These are phyloP conservation scores for Spathaspora boniae DNA, from an alignment of 805 yeast species.

Conservation along the genomic window DNA sequence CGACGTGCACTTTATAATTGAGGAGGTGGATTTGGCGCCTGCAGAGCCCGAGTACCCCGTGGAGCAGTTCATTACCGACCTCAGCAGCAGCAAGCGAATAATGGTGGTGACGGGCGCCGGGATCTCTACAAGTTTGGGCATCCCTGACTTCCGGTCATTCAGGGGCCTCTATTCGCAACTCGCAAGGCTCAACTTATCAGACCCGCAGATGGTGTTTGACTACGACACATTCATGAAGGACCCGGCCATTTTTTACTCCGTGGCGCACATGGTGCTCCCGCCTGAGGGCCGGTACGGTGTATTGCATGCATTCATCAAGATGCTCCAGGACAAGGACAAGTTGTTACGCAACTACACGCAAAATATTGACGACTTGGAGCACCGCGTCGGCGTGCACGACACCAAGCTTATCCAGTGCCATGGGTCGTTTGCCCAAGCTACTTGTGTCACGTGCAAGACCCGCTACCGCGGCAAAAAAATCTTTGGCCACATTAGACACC, in stretches of 20 bases:
- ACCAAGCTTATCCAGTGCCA: slow-evolving; percentile 84
- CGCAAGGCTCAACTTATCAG: slow-evolving; percentile 64
- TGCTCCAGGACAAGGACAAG: slow-evolving; percentile 72
- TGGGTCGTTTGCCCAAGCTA: slow-evolving; percentile 87
- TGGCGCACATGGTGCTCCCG: slow-evolving; percentile 82
- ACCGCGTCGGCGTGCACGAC: slow-evolving; percentile 66
- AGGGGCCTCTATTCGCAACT: slow-evolving; percentile 77
- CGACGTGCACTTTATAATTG: slow-evolving; percentile 9
- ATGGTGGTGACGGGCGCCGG: slow-evolving; percentile 91
- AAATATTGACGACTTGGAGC: slow-evolving; percentile 84
- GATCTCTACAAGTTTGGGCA: slow-evolving; percentile 83
- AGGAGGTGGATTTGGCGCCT: too few relatives aligned
- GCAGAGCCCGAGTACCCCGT: too few relatives aligned
- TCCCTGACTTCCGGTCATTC: slow-evolving; percentile 90
- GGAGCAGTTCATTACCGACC: slow-evolving; percentile 13
- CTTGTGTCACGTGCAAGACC: slow-evolving; percentile 74
- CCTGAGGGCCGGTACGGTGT: slow-evolving; percentile 67
- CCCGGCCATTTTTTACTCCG: slow-evolving; percentile 79
- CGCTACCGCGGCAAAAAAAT: slow-evolving; percentile 64
- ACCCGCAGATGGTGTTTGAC: slow-evolving; percentile 90
- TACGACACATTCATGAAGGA: slow-evolving; percentile 65
- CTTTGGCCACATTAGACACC: slow-evolving; percentile 53
- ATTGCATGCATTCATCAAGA: slow-evolving; percentile 72
- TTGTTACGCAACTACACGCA: slow-evolving; percentile 84
- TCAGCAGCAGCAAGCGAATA: slow-evolving; percentile 38